A percentile compares a stretch with the other conserved stretches of the same genome.
Evolutionary conservation across 2,329 filamentous ascomycete genomes (phyloP).

Genomic region (Didymosphaeria variabile): DNA sequence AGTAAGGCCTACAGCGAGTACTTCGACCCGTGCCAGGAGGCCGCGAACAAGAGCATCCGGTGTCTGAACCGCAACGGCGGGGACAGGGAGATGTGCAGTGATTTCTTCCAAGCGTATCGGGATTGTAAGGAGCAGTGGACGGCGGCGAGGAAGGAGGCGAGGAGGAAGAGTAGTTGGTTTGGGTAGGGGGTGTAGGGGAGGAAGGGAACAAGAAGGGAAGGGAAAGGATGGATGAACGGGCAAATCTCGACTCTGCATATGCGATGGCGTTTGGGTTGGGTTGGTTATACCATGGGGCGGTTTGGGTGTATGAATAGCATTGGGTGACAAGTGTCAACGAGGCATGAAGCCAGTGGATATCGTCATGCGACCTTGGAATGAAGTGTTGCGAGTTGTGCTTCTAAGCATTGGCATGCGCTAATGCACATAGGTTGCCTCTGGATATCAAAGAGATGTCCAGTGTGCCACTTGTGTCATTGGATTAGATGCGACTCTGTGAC

Average conservation of each 20-base stretch:
- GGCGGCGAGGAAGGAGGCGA: slow-evolving; percentile 32
- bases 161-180: slow-evolving; percentile 32
- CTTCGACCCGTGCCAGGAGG: slow-evolving; percentile 95
- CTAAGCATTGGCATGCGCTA: too few species aligned
- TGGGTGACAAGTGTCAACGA: not conserved
- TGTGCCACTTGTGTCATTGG: too few species aligned
- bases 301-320: not conserved
- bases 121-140: slow-evolving; percentile 93
- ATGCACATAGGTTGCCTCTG: too few species aligned
- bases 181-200: slow-evolving; percentile 8
- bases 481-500: not conserved
- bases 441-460: too few species aligned
- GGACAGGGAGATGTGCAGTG: slow-evolving; percentile 86
- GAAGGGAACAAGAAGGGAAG: not conserved
- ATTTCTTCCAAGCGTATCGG: slow-evolving; percentile 95
- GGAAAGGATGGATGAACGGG: not conserved
- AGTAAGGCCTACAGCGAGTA: slow-evolving; percentile 91
- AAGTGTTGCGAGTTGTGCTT: not conserved
- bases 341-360: not conserved
- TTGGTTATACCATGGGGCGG: slow-evolving; percentile 7
- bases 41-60: slow-evolving; percentile 82
- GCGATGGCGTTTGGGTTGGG: slow-evolving; percentile 12
- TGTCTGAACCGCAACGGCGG: slow-evolving; percentile 90
- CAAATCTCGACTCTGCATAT: slow-evolving; percentile 23
- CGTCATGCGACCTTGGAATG: not conserved